These are phyloP conservation scores for Metroxylon sagu DNA, from an alignment of 176 grass and related monocot species.

Conservation along the genomic window DNA sequence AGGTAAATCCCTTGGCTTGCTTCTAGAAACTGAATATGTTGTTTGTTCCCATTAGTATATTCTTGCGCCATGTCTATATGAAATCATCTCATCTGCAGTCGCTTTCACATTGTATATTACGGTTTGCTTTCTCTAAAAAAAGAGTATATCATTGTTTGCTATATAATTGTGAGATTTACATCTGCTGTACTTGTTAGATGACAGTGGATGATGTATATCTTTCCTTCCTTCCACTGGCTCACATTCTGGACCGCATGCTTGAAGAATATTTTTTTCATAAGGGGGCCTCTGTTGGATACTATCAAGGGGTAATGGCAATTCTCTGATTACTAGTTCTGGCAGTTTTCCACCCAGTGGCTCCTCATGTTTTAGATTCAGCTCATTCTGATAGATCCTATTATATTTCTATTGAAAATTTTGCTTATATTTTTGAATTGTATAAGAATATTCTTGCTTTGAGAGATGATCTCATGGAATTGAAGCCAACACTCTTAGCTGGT, in stretches of 20 bases:
- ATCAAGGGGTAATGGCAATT: slow-evolving; percentile 68
- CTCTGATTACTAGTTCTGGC: not conserved
- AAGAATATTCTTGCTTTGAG: slow-evolving; percentile 88
- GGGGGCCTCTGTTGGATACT: slow-evolving; percentile 93
- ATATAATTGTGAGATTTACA: no score
- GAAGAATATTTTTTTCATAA: slow-evolving; percentile 98
- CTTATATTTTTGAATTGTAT: slow-evolving; percentile 2
- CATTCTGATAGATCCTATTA: no score
- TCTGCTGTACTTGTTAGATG: slow-evolving; percentile 44
- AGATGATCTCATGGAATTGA: slow-evolving; percentile 85
- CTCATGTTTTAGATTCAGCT: no score
- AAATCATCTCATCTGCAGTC: no score
- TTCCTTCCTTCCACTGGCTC: slow-evolving; percentile 93
- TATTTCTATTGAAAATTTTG: not conserved
- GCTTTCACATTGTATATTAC: no score
- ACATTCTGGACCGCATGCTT: slow-evolving; percentile 89
- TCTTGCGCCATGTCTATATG: not conserved
- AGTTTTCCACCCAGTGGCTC: no score
- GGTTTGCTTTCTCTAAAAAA: no score
- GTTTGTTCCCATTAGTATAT: no score
- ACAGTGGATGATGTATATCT: slow-evolving; percentile 89
- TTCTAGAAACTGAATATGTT: no score
- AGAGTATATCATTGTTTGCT: no score
- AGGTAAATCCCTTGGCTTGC: slow-evolving; percentile 35
- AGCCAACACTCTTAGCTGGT: slow-evolving; percentile 84